Percentiles rank a stretch among this genome's conserved stretches.
Conservation (phyloP, 345 rosid species). For the Populus alba region DNA sequence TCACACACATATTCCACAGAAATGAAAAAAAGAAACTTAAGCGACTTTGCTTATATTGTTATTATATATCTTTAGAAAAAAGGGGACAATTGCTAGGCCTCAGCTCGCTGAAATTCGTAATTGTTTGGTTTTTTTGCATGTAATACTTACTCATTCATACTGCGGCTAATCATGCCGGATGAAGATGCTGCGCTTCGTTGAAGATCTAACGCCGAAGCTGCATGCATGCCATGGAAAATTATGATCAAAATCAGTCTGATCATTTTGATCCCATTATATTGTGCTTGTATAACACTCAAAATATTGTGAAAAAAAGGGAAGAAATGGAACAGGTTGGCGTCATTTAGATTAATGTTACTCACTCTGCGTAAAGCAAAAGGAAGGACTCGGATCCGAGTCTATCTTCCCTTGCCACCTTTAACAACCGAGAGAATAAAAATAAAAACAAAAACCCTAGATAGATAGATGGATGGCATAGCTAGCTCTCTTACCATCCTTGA, state of each 20-base stretch:
- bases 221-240: constrained; percentile 3
- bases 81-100: not conserved
- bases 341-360: not conserved
- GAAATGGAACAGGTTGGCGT: not conserved
- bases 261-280: not conserved
- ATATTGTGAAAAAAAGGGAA: not conserved
- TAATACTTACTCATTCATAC: constrained; percentile 85
- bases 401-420: not conserved
- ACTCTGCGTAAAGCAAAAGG: not conserved
- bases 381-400: not conserved
- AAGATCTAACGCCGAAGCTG: constrained; percentile 77
- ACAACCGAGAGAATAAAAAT: not conserved
- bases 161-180: constrained; percentile 82
- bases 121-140: not conserved
- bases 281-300: not conserved
- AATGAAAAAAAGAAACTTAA: constrained; percentile 2
- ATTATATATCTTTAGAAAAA: not conserved
- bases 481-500: constrained; percentile 76
- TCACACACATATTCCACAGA: constrained; percentile 28
- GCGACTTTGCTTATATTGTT: not conserved
- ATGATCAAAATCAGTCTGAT: not conserved
- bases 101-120: not conserved
- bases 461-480: constrained; percentile 17
- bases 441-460: constrained; percentile 29
- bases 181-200: constrained; percentile 83